A percentile compares a stretch with the other conserved stretches of the same genome.
Conservation (phyloP, 2,329 filamentous ascomycete genomes). For the Cytospora chrysosperma region DNA sequence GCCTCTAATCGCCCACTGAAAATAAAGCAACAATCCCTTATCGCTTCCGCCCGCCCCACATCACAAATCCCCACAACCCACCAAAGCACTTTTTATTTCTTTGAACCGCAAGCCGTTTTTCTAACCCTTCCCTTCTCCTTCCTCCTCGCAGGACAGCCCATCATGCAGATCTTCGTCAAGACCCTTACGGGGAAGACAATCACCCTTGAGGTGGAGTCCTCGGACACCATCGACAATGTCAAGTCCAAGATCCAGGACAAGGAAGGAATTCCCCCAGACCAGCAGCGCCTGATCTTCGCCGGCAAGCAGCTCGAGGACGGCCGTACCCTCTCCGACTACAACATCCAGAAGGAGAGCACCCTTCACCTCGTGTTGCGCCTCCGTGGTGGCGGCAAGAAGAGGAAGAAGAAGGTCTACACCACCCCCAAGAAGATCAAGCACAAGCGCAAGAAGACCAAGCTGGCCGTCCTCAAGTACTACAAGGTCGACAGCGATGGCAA, state of each 20-base stretch:
- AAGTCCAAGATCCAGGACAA: conserved; percentile 99
- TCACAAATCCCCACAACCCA: conserved; percentile 24
- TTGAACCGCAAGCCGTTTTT: conserved; percentile 18
- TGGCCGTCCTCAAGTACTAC: conserved; percentile 99
- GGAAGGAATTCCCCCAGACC: conserved; percentile 98
- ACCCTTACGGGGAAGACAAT: conserved; percentile 99
- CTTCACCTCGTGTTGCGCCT: conserved; percentile 97
- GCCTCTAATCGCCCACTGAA: not conserved
- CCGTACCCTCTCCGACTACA: conserved; percentile 99
- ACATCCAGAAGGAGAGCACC: conserved; percentile 99
- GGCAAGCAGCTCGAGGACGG: conserved; percentile 99
- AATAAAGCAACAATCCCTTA: not conserved
- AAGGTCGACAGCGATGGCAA: conserved; percentile 99
- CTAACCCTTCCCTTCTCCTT: conserved; percentile 37
- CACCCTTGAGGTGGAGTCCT: conserved; percentile 99
- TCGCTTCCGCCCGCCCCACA: conserved; percentile 18
- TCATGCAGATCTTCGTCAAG: conserved; percentile 77
- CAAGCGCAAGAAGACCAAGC: conserved; percentile 99
- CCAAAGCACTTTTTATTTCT: conserved; percentile 18
- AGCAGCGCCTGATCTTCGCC: conserved; percentile 99
- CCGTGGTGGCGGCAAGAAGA: conserved; percentile 97
- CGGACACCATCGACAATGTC: conserved; percentile 99
- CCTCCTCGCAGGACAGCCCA: conserved; percentile 52
- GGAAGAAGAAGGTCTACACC: conserved; percentile 99
- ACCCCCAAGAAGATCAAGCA: conserved; percentile 99